These are phyloP conservation scores for Hibiscus trionum DNA, from an alignment of 345 rosid genomes.

Conservation along the genomic window DNA sequence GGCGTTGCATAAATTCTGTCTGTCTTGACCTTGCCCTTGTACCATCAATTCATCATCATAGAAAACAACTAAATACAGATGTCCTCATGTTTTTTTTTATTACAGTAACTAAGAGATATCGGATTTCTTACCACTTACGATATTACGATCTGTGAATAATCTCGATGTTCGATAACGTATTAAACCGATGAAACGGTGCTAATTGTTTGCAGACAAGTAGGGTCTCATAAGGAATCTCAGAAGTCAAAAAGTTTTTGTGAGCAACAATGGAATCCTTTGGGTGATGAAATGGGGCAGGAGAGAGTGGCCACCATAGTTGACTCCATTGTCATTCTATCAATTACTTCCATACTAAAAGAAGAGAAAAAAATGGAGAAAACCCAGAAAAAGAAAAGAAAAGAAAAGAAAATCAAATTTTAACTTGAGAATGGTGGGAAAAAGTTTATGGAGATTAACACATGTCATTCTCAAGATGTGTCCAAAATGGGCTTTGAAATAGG, in stretches of 20 bases:
- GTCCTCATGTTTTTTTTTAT: too few relatives aligned
- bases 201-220: not conserved
- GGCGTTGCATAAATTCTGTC: not conserved
- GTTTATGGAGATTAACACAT: too few relatives aligned
- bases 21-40: not conserved
- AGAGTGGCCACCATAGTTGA: conserved; percentile 38
- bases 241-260: not conserved
- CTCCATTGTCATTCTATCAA: conserved; percentile 17
- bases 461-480: too few relatives aligned
- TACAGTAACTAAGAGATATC: too few relatives aligned
- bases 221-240: not conserved
- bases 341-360: conserved; percentile 20
- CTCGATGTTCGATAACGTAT: too few relatives aligned
- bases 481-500: too few relatives aligned
- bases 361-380: conserved; percentile 9
- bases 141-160: too few relatives aligned
- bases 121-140: too few relatives aligned
- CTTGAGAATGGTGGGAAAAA: too few relatives aligned
- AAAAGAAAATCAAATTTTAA: too few relatives aligned
- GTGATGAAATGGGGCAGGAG: conserved; percentile 12
- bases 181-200: not conserved
- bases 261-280: conserved; percentile 5
- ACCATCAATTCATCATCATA: not conserved
- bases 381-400: not conserved
- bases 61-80: not conserved